Conservation (phyloP, 768 basidiomycete species). For the Dictyophora rubrovolvata region DNA sequence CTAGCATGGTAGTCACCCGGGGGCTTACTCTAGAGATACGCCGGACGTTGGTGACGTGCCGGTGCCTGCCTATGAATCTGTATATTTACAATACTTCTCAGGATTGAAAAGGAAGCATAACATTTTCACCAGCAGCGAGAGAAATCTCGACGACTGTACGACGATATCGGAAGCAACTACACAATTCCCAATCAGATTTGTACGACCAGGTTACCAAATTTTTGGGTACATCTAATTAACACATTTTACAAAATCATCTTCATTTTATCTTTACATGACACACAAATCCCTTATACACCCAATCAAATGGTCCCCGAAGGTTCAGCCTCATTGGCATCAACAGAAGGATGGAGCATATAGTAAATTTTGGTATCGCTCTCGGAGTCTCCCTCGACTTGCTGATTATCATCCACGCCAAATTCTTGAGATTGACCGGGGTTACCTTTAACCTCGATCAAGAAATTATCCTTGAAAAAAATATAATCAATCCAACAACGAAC, state of each 20-base stretch:
- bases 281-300: not conserved
- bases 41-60: no score
- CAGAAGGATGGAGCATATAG: conserved; percentile 86
- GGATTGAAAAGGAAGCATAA: no score
- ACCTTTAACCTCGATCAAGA: conserved; percentile 72
- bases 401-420: conserved; percentile 52
- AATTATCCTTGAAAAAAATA: conserved; percentile 55
- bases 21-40: no score
- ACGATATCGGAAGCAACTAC: no score
- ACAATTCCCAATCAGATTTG: no score
- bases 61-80: no score
- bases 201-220: no score
- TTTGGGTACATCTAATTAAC: no score
- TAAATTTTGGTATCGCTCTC: conserved; percentile 49
- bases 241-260: not conserved
- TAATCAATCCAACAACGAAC: not conserved
- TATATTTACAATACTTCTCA: no score
- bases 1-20: no score
- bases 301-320: conserved; percentile 6
- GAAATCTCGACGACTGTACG: no score
- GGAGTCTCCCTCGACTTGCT: conserved; percentile 36
- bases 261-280: not conserved
- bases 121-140: no score
- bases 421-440: conserved; percentile 73
- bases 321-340: conserved; percentile 51